Evolutionary conservation across 2,329 filamentous ascomycete species (phyloP).

Genomic region (Teratosphaeria zuluensis): DNA sequence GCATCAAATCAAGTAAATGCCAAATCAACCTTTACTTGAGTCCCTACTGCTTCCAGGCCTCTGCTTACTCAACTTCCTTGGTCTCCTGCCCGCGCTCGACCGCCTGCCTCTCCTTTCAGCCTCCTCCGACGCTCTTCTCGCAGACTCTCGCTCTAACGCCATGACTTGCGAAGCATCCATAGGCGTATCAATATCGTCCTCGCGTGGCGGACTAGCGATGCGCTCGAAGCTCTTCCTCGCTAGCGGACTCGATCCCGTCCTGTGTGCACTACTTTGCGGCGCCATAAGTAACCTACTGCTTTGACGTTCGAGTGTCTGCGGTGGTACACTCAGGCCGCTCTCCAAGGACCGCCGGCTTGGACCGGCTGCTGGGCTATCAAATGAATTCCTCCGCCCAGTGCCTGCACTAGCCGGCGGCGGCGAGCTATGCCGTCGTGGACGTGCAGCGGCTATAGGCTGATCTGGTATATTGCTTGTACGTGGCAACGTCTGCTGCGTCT

Average conservation of each 20-base stretch:
- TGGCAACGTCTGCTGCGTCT: neutral
- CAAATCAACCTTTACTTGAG: neutral
- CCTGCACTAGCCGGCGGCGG: neutral
- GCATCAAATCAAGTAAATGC: neutral
- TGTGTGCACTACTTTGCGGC: constrained; percentile 3
- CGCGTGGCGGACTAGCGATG: constrained; percentile 4
- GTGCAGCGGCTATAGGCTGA: neutral
- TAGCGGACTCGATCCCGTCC: constrained; percentile 36
- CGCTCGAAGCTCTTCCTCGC: constrained; percentile 33
- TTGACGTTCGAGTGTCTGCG: neutral
- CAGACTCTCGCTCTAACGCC: constrained; percentile 3
- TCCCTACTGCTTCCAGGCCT: neutral
- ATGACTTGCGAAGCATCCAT: constrained; percentile 7
- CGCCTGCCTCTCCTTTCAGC: constrained; percentile 1
- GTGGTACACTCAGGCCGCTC: neutral
- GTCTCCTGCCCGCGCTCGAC: neutral
- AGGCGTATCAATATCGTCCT: neutral
- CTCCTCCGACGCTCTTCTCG: constrained; percentile 2
- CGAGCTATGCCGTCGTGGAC: neutral
- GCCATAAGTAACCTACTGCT: neutral
- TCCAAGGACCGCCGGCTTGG: neutral
- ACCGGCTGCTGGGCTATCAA: neutral
- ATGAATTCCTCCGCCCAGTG: neutral
- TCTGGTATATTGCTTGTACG: neutral
- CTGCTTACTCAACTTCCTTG: constrained; percentile 3